phyloP scores from a whole-genome alignment of 345 rosid genomes.

The Laguncularia racemosa region DNA sequence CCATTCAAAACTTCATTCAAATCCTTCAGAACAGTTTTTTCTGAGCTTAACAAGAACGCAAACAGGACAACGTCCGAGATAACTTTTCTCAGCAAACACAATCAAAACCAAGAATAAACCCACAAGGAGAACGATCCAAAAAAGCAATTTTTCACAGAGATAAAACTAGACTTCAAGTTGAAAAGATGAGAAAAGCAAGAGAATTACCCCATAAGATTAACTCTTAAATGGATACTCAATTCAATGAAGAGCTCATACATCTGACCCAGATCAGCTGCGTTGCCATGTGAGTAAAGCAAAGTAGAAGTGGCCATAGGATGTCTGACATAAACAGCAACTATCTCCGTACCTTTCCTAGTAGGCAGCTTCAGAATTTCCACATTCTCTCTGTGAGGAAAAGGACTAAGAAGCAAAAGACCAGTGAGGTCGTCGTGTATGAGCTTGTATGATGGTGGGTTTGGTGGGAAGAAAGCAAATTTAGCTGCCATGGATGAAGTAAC shows the following conservation, averaged over 20 bases:
- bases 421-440: conserved; percentile 58
- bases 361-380: conserved; percentile 75
- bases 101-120: background rate
- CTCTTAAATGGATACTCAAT: conserved; percentile 78
- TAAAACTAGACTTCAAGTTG: too few relatives aligned
- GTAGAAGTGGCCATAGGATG: conserved; percentile 90
- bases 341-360: conserved; percentile 74
- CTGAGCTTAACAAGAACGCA: background rate
- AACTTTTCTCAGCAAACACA: background rate
- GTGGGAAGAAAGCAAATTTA: conserved; percentile 95
- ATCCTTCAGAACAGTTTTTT: background rate
- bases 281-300: conserved; percentile 91
- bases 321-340: conserved; percentile 72
- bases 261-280: conserved; percentile 99
- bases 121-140: background rate
- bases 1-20: background rate
- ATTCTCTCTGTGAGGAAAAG: conserved; percentile 91
- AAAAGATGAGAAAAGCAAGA: conserved; percentile 7
- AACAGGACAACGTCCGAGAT: background rate
- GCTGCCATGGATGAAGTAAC: conserved; percentile 97
- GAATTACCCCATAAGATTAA: conserved; percentile 91
- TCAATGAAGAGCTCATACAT: conserved; percentile 98
- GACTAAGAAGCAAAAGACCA: conserved; percentile 67
- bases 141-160: background rate
- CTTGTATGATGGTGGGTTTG: conserved; percentile 92